Base-by-base conservation (phyloP, 2,329 filamentous ascomycete species). In the Botrytis fabae region DNA sequence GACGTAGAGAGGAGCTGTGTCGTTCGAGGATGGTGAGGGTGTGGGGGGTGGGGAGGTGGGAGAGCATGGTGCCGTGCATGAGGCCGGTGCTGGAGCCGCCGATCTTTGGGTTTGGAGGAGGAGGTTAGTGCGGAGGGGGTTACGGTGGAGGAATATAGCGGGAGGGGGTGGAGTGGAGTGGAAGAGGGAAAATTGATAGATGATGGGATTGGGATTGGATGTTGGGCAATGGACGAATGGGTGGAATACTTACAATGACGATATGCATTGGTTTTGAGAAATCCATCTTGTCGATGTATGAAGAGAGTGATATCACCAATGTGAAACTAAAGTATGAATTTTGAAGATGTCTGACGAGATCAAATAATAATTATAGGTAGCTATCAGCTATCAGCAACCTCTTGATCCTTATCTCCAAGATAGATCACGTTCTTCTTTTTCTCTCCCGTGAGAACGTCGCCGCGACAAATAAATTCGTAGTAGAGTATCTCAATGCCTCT, bases 21-120 rank as follows among this genome's bases (percentile, higher is more conserved):
- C 73, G 73, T 44, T 77, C 77, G 35, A 78, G 69, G 22, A 78
- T 76, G 14, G 48, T 73, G 28, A 77, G 60, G 35, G 72, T 60
- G 70, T 77, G 73, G 32, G 60, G 64, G 5, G 9, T 42, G n/a
- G 73, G 72, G 5, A 75, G 73, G 25, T 71, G 68, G 12, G 57
- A 57, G 44, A 78, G 73, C 28, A 74, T 62, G 10, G 75, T 74
- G 38, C 71, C 77, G 42, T 72, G 68, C 64, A 78, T 74, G 9
- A 77, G 75, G 35, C 73, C 72, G 2, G 65, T 74, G 63, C 76
- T 74, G 48, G 76, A 78, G n/a, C 76, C 76, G 40, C 76, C 76
- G 14, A 77, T 72, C 69, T 73, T 35, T 70, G 7, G 2, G 20
- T 22, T 18, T 28, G 22, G 35, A 25, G 40, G 16, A 22, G 46